phyloP scores from a whole-genome alignment of 805 yeast species.

The Spathaspora arborariae region DNA sequence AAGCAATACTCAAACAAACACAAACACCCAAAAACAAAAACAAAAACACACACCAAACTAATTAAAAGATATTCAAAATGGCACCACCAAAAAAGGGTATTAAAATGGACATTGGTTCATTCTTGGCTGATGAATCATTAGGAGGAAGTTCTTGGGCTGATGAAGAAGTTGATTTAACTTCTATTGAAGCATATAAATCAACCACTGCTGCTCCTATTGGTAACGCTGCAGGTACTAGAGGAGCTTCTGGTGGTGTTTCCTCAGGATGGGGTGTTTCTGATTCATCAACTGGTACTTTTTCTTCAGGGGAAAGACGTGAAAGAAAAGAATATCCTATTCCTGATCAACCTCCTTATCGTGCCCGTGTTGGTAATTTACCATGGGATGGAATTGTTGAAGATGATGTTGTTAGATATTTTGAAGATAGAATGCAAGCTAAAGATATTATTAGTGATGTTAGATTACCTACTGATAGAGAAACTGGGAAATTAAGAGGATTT shows the following conservation, averaged over 20 bases:
- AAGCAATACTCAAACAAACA: background rate
- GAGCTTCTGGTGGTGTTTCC: conserved; percentile 7
- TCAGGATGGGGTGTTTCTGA: conserved; percentile 5
- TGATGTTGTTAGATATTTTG: conserved; percentile 57
- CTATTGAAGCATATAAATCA: conserved; percentile 31
- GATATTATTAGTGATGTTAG: conserved; percentile 58
- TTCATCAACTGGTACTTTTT: background rate
- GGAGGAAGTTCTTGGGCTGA: conserved; percentile 85
- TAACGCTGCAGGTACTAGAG: conserved; percentile 15
- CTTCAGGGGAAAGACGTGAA: conserved; percentile 33
- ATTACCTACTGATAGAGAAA: conserved; percentile 64
- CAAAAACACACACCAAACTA: background rate
- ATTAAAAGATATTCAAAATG: conserved; percentile 8
- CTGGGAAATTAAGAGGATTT: conserved; percentile 59
- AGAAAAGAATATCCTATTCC: conserved; percentile 83
- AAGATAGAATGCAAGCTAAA: conserved; percentile 48
- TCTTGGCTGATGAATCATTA: conserved; percentile 70
- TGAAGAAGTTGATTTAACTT: conserved; percentile 67
- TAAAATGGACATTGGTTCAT: conserved; percentile 84
- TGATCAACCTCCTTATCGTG: conserved; percentile 86
- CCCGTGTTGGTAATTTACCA: conserved; percentile 83
- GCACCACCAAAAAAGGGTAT: conserved; percentile 53
- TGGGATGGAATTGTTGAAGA: conserved; percentile 68
- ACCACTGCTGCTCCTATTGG: conserved; percentile 22
- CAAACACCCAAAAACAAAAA: background rate